A percentile compares a stretch with the other conserved stretches of the same genome.
Conservation (phyloP, 2,329 filamentous ascomycete genomes). For the Aspergillus eucalypticola region DNA sequence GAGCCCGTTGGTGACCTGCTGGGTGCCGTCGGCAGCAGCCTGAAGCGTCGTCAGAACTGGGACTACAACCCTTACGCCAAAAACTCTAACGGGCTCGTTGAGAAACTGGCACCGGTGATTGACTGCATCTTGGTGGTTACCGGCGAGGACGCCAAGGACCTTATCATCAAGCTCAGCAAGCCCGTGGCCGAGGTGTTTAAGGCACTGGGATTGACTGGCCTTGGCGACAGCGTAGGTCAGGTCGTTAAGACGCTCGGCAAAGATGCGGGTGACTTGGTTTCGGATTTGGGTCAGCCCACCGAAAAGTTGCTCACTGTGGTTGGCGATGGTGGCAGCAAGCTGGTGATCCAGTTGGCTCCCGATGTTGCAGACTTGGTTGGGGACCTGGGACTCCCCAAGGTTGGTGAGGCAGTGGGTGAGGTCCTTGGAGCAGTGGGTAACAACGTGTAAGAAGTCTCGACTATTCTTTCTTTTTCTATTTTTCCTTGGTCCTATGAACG, state of each 20-base stretch:
- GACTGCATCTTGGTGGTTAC: conserved; percentile 14
- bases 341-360: conserved; percentile 27
- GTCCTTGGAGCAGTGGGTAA: conserved; percentile 3
- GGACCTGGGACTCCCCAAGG: background rate
- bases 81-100: conserved; percentile 12
- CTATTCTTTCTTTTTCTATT: background rate
- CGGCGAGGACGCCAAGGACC: conserved; percentile 14
- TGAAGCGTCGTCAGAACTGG: conserved; percentile 11
- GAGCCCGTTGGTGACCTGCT: conserved; percentile 19
- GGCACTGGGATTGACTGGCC: conserved; percentile 16
- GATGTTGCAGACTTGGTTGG: conserved; percentile 20
- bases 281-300: conserved; percentile 21
- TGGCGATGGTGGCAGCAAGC: conserved; percentile 21
- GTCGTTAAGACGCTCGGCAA: conserved; percentile 20
- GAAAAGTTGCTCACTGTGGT: conserved; percentile 28
- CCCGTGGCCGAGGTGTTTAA: conserved; percentile 20
- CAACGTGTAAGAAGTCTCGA: conserved; percentile 7
- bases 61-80: background rate
- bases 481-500: background rate
- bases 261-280: conserved; percentile 21
- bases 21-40: conserved; percentile 12
- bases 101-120: conserved; percentile 12
- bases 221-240: conserved; percentile 19
- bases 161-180: conserved; percentile 25
- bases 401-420: background rate